Evolutionary conservation across 192 early-diverging fungal species (phyloP).

Genomic region (Coemansia sp.): DNA sequence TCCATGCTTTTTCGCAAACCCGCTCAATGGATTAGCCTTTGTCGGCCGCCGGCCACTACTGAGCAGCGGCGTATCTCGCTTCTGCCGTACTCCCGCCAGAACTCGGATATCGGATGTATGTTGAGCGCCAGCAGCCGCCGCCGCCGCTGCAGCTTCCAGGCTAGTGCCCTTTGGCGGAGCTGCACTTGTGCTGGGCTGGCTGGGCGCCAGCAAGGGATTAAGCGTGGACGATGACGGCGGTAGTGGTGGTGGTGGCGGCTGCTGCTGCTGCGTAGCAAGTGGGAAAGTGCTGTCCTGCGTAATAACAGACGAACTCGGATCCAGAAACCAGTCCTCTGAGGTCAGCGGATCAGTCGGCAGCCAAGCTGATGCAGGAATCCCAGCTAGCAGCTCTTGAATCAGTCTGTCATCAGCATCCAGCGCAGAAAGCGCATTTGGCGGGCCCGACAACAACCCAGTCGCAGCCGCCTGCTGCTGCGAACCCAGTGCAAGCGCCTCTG

Average conservation of each 20-base stretch:
- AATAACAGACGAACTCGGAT: constrained; percentile 38
- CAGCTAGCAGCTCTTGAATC: constrained; percentile 52
- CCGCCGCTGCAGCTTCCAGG: neutral
- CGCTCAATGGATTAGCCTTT: constrained; percentile 31
- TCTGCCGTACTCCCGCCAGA: constrained; percentile 20
- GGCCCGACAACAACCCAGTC: neutral
- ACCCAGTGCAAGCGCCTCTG: neutral
- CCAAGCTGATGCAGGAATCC: constrained; percentile 48
- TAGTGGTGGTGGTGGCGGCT: neutral
- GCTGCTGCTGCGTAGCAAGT: neutral
- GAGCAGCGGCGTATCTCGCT: constrained; percentile 21
- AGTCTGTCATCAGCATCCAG: constrained; percentile 35
- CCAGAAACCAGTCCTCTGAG: constrained; percentile 50
- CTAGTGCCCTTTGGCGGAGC: neutral
- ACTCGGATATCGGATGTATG: constrained; percentile 25
- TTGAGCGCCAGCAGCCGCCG: neutral
- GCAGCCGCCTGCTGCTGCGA: neutral
- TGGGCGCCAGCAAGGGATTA: neutral
- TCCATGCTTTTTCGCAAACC: constrained; percentile 53
- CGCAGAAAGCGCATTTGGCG: constrained; percentile 5
- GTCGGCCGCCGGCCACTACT: constrained; percentile 18
- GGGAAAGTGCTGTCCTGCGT: constrained; percentile 22
- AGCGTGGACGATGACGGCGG: neutral
- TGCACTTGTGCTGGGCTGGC: neutral
- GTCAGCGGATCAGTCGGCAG: constrained; percentile 50